These are phyloP conservation scores for Thermothelomyces thermophilus DNA, from an alignment of 2,329 filamentous ascomycete genomes.

Conservation along the genomic window DNA sequence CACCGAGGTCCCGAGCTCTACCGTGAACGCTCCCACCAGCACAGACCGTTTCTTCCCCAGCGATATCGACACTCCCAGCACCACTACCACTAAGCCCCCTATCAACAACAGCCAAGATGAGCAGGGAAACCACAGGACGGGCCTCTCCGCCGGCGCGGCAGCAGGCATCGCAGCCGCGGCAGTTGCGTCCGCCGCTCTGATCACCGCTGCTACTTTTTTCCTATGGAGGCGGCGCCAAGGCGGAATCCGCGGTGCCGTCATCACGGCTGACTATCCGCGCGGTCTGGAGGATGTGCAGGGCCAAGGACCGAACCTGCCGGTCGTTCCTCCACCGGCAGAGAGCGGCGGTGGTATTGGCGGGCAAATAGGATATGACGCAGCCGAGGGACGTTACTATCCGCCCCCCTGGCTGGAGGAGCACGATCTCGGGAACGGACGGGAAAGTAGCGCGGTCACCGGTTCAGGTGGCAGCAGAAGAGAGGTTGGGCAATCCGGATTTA, in stretches of 20 bases:
- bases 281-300: conserved; percentile 1
- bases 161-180: conserved; percentile 19
- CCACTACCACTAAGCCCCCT: background rate
- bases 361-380: background rate
- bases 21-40: background rate
- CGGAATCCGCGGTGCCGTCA: conserved; percentile 19
- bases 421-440: background rate
- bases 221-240: conserved; percentile 16
- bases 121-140: background rate
- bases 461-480: no score
- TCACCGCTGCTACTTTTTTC: conserved; percentile 14
- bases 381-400: background rate
- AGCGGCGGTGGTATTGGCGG: background rate
- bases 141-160: conserved; percentile 18
- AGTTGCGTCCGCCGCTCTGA: conserved; percentile 4
- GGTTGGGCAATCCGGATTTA: background rate
- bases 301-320: background rate
- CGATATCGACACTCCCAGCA: background rate
- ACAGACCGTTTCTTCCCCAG: background rate
- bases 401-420: background rate
- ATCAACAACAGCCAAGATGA: background rate
- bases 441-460: no score
- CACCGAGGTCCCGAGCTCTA: background rate
- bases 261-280: conserved; percentile 18
- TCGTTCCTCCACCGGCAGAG: background rate